Conservation (phyloP, 495 filamentous ascomycete genomes). For the Aspergillus taichungensis region DNA sequence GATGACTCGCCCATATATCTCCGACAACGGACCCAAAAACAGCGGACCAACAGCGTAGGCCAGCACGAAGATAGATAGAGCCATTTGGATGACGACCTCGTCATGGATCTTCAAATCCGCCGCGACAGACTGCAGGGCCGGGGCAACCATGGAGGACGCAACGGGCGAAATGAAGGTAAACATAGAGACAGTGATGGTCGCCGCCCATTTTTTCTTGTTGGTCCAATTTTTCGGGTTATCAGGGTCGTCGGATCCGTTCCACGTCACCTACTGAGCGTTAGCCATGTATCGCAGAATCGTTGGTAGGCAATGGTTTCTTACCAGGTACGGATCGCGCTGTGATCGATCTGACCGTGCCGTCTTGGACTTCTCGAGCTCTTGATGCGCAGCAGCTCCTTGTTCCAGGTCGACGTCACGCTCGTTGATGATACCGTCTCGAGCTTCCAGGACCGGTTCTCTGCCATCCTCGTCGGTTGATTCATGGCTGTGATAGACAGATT, state of each 20-base stretch:
- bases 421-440: slow-evolving; percentile 19
- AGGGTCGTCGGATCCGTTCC: slow-evolving; percentile 48
- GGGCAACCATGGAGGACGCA: slow-evolving; percentile 65
- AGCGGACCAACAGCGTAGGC: slow-evolving; percentile 66
- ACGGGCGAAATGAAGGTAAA: slow-evolving; percentile 70
- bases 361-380: slow-evolving; percentile 16
- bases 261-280: slow-evolving; percentile 32
- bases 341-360: slow-evolving; percentile 14
- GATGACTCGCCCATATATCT: slow-evolving; percentile 62
- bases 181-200: slow-evolving; percentile 45
- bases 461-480: slow-evolving; percentile 5
- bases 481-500: slow-evolving; percentile 28
- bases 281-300: no score
- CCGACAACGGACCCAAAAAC: slow-evolving; percentile 60
- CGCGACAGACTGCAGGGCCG: slow-evolving; percentile 47
- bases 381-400: slow-evolving; percentile 2
- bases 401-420: slow-evolving; percentile 27
- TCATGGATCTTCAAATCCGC: slow-evolving; percentile 52
- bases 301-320: slow-evolving; percentile 2
- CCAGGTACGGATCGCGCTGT: slow-evolving; percentile 18
- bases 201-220: slow-evolving; percentile 50
- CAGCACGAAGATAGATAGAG: slow-evolving; percentile 64
- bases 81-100: slow-evolving; percentile 46
- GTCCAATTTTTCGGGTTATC: slow-evolving; percentile 56
- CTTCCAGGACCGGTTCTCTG: slow-evolving; percentile 14